These are phyloP conservation scores for Stramenopiles sp. DNA, from an alignment of 352 stramenopile species.

Conservation along the genomic window DNA sequence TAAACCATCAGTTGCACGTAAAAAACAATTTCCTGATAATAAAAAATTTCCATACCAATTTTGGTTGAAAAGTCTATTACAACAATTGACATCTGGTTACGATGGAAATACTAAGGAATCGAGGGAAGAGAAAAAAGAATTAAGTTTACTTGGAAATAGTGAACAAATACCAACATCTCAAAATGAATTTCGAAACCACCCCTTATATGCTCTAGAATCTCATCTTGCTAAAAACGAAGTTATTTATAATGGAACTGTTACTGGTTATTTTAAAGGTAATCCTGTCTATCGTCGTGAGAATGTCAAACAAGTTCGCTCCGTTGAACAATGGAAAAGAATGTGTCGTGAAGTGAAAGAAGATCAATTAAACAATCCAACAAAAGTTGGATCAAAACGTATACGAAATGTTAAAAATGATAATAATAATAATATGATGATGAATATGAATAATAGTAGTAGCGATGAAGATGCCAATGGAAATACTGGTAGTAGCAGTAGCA, in stretches of 20 bases:
- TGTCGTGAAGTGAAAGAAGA: conserved; percentile 34
- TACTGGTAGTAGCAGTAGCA: background rate
- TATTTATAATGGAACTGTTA: conserved; percentile 37
- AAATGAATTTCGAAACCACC: conserved; percentile 47
- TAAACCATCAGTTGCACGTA: conserved; percentile 38
- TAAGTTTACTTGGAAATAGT: conserved; percentile 19
- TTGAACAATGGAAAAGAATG: conserved; percentile 41
- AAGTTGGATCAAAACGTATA: conserved; percentile 16
- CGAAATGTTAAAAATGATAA: too few species aligned
- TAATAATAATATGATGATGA: background rate
- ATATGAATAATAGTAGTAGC: background rate
- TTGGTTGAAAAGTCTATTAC: background rate
- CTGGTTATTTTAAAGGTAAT: conserved; percentile 48
- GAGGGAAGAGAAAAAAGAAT: conserved; percentile 26
- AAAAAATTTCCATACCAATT: background rate
- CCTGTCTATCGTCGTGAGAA: conserved; percentile 40
- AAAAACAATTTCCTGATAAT: conserved; percentile 30
- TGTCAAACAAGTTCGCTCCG: conserved; percentile 33
- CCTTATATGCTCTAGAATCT: conserved; percentile 45
- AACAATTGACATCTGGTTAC: conserved; percentile 26
- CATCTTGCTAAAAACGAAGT: conserved; percentile 39
- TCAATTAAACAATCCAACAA: conserved; percentile 34
- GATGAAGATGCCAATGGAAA: conserved; percentile 9
- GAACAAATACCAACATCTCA: conserved; percentile 49
- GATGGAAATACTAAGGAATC: conserved; percentile 12